phyloP scores from a whole-genome alignment of 2,329 filamentous ascomycete genomes.

The Gyromitra esculenta region DNA sequence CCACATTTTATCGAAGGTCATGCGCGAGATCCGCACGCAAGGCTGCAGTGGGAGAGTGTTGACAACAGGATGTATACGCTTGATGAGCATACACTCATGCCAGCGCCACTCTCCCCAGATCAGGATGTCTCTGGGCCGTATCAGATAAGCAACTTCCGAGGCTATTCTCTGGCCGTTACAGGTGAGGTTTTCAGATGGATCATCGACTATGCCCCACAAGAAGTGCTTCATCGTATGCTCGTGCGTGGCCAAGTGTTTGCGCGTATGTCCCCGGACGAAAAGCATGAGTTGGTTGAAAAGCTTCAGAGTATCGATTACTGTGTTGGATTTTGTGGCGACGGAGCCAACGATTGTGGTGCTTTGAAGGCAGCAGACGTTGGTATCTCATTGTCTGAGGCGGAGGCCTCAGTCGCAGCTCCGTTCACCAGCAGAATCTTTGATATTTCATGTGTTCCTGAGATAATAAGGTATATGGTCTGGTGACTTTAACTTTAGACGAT shows the following conservation, averaged over 20 bases:
- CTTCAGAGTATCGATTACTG: conserved; percentile 96
- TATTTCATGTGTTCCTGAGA: conserved; percentile 91
- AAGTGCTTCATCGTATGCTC: conserved; percentile 83
- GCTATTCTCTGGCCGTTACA: conserved; percentile 88
- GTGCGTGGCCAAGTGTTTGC: conserved; percentile 92
- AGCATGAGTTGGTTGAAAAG: conserved; percentile 96
- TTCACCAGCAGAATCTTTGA: conserved; percentile 97
- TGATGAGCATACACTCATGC: conserved; percentile 80
- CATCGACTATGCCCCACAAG: conserved; percentile 85
- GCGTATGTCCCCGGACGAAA: conserved; percentile 98
- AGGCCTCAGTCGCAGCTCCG: conserved; percentile 96
- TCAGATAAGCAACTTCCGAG: conserved; percentile 79
- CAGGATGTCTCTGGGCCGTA: conserved; percentile 85
- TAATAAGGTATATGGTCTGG: conserved; percentile 73
- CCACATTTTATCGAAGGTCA: conserved; percentile 86
- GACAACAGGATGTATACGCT: conserved; percentile 82
- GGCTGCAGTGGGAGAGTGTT: conserved; percentile 91
- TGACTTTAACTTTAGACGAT: not conserved
- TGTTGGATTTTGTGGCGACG: conserved; percentile 94
- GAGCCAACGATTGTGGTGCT: conserved; percentile 96
- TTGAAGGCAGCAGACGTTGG: conserved; percentile 97
- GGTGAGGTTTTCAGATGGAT: conserved; percentile 98
- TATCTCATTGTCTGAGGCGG: conserved; percentile 94
- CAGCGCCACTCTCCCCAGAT: conserved; percentile 74
- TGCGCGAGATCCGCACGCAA: conserved; percentile 75